Evolutionary conservation across 257 asterid species (phyloP).

Genomic region (Leptodermis oblonga): DNA sequence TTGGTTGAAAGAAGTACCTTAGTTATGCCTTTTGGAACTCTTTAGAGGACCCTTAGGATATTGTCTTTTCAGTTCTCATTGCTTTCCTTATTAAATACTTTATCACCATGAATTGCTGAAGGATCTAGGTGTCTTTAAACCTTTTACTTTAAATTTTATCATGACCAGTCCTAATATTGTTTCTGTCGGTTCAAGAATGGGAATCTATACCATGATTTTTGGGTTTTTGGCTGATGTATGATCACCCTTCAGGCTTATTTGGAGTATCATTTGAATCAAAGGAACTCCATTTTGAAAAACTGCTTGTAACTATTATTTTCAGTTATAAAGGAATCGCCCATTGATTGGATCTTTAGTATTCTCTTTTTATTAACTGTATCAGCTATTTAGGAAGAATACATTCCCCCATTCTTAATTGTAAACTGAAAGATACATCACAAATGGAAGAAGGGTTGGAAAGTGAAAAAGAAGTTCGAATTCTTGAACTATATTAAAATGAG

Average conservation of each 20-base stretch:
- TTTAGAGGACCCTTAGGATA: not conserved
- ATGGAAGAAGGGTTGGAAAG: too few species aligned
- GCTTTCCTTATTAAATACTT: not conserved
- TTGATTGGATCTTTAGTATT: too few species aligned
- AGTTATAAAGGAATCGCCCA: too few species aligned
- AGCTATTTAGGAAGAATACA: too few species aligned
- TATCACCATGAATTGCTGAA: not conserved
- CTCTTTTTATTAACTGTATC: too few species aligned
- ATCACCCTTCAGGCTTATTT: constrained; percentile 2
- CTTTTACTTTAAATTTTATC: not conserved
- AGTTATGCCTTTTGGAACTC: not conserved
- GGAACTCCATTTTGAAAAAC: too few species aligned
- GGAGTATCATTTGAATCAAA: not conserved
- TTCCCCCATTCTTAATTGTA: too few species aligned
- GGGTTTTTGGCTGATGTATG: not conserved
- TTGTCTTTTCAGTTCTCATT: not conserved
- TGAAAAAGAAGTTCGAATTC: too few species aligned
- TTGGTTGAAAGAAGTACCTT: not conserved
- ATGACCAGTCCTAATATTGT: not conserved
- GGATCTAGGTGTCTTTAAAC: not conserved
- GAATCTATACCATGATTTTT: not conserved
- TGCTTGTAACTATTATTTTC: too few species aligned
- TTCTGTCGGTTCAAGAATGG: not conserved
- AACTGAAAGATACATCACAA: too few species aligned
- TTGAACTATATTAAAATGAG: too few species aligned